A percentile compares a stretch with the other conserved stretches of the same genome.
These are phyloP conservation scores for Luzula sylvatica DNA, from an alignment of 176 grass and related monocot genomes.

Conservation along the genomic window DNA sequence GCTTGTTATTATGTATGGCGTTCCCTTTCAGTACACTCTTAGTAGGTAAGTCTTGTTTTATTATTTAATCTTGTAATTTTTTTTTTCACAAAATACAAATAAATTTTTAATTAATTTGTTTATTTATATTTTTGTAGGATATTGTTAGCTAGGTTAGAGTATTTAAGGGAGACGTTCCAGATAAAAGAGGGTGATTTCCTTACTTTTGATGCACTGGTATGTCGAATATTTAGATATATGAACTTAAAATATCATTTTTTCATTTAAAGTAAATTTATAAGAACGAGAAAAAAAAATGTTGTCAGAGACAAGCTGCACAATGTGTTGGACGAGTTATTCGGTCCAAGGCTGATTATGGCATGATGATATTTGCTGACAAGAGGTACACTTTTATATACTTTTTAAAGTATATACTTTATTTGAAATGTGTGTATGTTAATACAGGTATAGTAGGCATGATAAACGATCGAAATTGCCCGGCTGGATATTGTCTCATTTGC, in stretches of 20 bases:
- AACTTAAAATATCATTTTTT: too few relatives aligned
- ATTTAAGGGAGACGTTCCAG: slow-evolving; percentile 91
- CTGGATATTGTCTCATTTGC: slow-evolving; percentile 94
- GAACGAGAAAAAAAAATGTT: too few relatives aligned
- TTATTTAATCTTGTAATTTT: not conserved
- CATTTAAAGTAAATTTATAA: too few relatives aligned
- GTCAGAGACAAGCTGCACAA: slow-evolving; percentile 88
- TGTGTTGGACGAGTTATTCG: slow-evolving; percentile 98
- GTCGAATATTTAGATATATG: not conserved
- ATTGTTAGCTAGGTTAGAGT: slow-evolving; percentile 95
- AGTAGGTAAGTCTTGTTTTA: slow-evolving; percentile 51
- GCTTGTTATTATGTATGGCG: slow-evolving; percentile 98
- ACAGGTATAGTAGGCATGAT: slow-evolving; percentile 79
- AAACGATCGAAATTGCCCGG: slow-evolving; percentile 89
- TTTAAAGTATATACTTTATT: not conserved
- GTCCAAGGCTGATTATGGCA: slow-evolving; percentile 94
- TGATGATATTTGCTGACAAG: slow-evolving; percentile 99
- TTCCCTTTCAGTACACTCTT: slow-evolving; percentile 94
- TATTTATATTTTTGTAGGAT: slow-evolving; percentile 39
- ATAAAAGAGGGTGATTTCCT: slow-evolving; percentile 96
- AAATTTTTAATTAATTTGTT: not conserved
- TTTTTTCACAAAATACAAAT: too few relatives aligned
- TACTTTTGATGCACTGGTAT: slow-evolving; percentile 95
- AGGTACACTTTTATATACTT: slow-evolving; percentile 55
- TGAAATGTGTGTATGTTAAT: not conserved